These are phyloP conservation scores for Phytophthora rubi DNA, from an alignment of 352 stramenopile genomes.

Conservation along the genomic window DNA sequence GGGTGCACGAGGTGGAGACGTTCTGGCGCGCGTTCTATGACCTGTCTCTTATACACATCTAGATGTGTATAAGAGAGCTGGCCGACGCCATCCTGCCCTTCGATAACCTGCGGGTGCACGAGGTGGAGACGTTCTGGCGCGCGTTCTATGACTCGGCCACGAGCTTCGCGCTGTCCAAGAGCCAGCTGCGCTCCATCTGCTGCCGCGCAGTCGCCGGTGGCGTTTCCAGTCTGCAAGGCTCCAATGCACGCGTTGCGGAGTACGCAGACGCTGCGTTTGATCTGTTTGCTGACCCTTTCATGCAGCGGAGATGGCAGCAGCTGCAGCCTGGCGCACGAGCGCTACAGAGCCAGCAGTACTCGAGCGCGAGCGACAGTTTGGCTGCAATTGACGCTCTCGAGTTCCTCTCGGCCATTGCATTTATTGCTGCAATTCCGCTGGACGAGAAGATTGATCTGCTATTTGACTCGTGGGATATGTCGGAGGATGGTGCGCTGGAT, in stretches of 20 bases:
- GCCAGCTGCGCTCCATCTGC: constrained; percentile 70
- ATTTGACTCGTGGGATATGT: constrained; percentile 91
- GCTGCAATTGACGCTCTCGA: constrained; percentile 76
- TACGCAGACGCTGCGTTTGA: constrained; percentile 67
- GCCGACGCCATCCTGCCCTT: constrained; percentile 81
- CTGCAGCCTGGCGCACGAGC: constrained; percentile 15
- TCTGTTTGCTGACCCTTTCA: constrained; percentile 49
- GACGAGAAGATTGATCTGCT: constrained; percentile 86
- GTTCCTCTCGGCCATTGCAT: constrained; percentile 77
- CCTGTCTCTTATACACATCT: too few species aligned
- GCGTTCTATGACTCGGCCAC: constrained; percentile 83
- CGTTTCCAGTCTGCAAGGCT: constrained; percentile 47
- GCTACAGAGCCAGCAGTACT: constrained; percentile 26
- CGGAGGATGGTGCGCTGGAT: constrained; percentile 76
- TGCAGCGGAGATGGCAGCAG: constrained; percentile 35
- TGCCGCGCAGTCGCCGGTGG: constrained; percentile 45
- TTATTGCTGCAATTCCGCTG: constrained; percentile 60
- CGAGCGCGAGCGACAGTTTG: constrained; percentile 9
- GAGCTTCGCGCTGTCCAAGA: constrained; percentile 70
- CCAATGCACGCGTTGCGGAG: constrained; percentile 43
- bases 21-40: constrained; percentile 89
- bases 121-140: constrained; percentile 85
- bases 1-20: constrained; percentile 70
- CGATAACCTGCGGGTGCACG: constrained; percentile 69
- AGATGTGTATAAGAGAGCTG: too few species aligned